phyloP scores from a whole-genome alignment of 805 yeast genomes.

The Ogataea wickerhamii region DNA sequence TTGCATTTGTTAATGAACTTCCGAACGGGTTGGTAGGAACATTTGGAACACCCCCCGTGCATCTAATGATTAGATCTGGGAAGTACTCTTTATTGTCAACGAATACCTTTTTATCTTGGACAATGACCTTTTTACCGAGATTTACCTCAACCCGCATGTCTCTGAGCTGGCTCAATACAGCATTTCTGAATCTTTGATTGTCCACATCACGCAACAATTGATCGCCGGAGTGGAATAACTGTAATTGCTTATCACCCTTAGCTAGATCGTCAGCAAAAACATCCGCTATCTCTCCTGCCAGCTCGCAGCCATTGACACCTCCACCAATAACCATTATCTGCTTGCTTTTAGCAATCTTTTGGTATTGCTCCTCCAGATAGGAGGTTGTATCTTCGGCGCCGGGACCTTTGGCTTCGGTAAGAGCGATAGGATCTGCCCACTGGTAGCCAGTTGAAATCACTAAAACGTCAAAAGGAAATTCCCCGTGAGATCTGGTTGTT shows the following conservation, averaged over 20 bases:
- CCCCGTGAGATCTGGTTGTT: constrained; percentile 8
- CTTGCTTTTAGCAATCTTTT: constrained; percentile 20
- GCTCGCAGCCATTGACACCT: constrained; percentile 31
- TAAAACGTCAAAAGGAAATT: constrained; percentile 21
- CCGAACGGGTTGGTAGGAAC: constrained; percentile 7
- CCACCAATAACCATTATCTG: constrained; percentile 33
- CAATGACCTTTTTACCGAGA: constrained; percentile 8
- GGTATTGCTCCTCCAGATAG: constrained; percentile 14
- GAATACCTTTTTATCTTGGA: constrained; percentile 2
- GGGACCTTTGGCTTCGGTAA: constrained; percentile 1
- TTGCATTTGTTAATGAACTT: constrained; percentile 9
- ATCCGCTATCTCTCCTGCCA: constrained; percentile 31
- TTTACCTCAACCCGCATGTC: constrained; percentile 7
- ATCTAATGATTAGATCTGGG: constrained; percentile 9
- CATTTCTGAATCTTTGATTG: constrained; percentile 1
- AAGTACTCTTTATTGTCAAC: constrained; percentile 7
- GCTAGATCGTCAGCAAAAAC: constrained; percentile 15
- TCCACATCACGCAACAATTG: constrained; percentile 9
- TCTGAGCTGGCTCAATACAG: constrained; percentile 5
- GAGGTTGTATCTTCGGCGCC: constrained; percentile 9
- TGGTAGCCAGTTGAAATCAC: constrained; percentile 32
- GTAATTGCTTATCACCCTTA: constrained; percentile 20
- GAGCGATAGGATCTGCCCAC: constrained; percentile 27
- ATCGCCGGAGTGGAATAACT: constrained; percentile 22
- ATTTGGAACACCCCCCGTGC: constrained; percentile 10